Conservation (phyloP, 768 basidiomycete species). For the Tylopilus vinaceipallidus region DNA sequence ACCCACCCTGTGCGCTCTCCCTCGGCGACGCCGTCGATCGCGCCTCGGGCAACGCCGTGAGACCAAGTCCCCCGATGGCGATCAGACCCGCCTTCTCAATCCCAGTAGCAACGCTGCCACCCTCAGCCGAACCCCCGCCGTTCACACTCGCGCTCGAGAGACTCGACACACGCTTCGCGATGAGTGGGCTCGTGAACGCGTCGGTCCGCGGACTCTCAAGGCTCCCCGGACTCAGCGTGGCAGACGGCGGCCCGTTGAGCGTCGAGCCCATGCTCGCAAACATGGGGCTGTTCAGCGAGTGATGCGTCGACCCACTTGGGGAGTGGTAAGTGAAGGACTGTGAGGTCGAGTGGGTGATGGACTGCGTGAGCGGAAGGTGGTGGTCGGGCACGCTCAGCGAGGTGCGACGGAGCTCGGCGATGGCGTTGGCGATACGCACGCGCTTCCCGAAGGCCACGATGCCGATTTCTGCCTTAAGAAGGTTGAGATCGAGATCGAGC, state of each 20-base stretch:
- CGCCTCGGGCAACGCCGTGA: constrained; percentile 39
- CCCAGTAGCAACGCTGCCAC: constrained; percentile 14
- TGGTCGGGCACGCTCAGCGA: constrained; percentile 56
- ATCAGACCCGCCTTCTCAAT: constrained; percentile 22
- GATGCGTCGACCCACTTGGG: constrained; percentile 40
- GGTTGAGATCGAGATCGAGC: constrained; percentile 86
- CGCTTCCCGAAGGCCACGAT: constrained; percentile 94
- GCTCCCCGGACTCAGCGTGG: constrained; percentile 24
- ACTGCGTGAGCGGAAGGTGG: constrained; percentile 34
- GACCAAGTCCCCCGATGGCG: constrained; percentile 27
- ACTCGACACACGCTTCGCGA: constrained; percentile 26
- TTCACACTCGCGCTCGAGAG: constrained; percentile 29
- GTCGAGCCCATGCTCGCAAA: constrained; percentile 32
- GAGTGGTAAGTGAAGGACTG: constrained; percentile 35
- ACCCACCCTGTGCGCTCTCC: constrained; percentile 49
- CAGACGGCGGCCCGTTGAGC: constrained; percentile 18
- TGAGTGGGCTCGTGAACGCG: constrained; percentile 13
- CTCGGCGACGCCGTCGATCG: constrained; percentile 59
- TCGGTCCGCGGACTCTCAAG: constrained; percentile 34
- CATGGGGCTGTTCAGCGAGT: constrained; percentile 44
- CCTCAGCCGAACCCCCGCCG: constrained; percentile 23
- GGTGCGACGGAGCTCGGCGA: constrained; percentile 79
- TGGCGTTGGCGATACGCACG: constrained; percentile 88
- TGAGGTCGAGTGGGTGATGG: constrained; percentile 25
- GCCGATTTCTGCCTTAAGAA: constrained; percentile 92